Conservation (phyloP, 2,329 filamentous ascomycete species). For the Chrysoporthe deuterocubensis region DNA sequence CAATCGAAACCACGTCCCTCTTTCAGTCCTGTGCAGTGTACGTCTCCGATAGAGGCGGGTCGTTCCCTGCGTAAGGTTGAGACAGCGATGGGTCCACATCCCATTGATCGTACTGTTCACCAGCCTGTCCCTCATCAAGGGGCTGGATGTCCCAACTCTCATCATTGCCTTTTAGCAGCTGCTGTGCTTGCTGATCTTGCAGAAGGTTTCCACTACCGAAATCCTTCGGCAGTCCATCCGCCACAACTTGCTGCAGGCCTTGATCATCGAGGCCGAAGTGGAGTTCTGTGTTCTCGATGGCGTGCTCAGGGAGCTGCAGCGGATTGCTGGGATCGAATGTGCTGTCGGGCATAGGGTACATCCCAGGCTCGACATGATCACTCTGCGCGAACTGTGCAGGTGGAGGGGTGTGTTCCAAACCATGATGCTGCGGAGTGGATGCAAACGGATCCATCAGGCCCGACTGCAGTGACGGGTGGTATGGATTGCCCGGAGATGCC, state of each 20-base stretch:
- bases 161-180: conserved; percentile 14
- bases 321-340: conserved; percentile 23
- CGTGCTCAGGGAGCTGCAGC: conserved; percentile 21
- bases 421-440: conserved; percentile 27
- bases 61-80: conserved; percentile 15
- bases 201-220: conserved; percentile 4
- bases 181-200: conserved; percentile 19
- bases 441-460: conserved; percentile 30
- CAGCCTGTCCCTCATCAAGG: conserved; percentile 20
- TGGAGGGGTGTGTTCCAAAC: conserved; percentile 28
- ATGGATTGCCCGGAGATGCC: conserved; percentile 38
- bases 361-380: conserved; percentile 9
- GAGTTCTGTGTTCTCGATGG: conserved; percentile 14
- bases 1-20: not conserved
- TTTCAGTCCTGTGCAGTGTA: conserved; percentile 25
- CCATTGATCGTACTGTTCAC: conserved; percentile 24
- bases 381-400: conserved; percentile 14
- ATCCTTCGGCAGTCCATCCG: not conserved
- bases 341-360: conserved; percentile 15
- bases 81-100: conserved; percentile 27
- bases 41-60: conserved; percentile 26
- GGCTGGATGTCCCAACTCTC: conserved; percentile 27
- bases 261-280: conserved; percentile 10
- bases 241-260: not conserved
- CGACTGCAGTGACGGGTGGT: conserved; percentile 26